phyloP scores from a whole-genome alignment of 75 land plant genomes.

The Cupressus sempervirens region DNA sequence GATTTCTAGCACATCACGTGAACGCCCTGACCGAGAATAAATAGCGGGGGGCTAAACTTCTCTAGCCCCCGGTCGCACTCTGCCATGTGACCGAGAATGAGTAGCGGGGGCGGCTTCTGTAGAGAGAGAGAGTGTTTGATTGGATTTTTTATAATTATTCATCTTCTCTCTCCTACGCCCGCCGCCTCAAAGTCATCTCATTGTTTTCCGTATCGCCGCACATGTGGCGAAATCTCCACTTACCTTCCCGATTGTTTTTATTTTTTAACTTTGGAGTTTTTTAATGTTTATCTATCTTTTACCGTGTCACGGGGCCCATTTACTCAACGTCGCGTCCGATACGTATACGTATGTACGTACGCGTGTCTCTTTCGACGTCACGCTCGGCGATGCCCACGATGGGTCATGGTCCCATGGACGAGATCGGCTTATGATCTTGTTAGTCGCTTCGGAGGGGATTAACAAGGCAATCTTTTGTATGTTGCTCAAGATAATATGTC shows the following conservation, averaged over 20 bases:
- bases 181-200: constrained; percentile 1
- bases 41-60: too few relatives aligned
- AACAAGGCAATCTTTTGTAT: too few relatives aligned
- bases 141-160: too few relatives aligned
- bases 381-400: background rate
- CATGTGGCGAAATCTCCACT: background rate
- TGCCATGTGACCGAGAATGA: background rate
- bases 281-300: too few relatives aligned
- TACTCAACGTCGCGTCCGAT: background rate
- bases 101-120: too few relatives aligned
- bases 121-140: background rate
- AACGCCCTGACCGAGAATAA: background rate
- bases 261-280: too few relatives aligned
- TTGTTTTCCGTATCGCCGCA: background rate
- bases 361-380: background rate
- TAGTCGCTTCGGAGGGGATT: too few relatives aligned
- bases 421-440: background rate
- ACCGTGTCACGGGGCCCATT: background rate
- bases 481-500: too few relatives aligned
- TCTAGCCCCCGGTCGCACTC: background rate
- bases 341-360: background rate
- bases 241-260: background rate
- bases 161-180: background rate
- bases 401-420: background rate
- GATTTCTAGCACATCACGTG: background rate